A percentile compares a stretch with the other conserved stretches of the same genome.
These are phyloP conservation scores for Musa itinerans DNA, from an alignment of 176 grass and related monocot genomes.

Conservation along the genomic window DNA sequence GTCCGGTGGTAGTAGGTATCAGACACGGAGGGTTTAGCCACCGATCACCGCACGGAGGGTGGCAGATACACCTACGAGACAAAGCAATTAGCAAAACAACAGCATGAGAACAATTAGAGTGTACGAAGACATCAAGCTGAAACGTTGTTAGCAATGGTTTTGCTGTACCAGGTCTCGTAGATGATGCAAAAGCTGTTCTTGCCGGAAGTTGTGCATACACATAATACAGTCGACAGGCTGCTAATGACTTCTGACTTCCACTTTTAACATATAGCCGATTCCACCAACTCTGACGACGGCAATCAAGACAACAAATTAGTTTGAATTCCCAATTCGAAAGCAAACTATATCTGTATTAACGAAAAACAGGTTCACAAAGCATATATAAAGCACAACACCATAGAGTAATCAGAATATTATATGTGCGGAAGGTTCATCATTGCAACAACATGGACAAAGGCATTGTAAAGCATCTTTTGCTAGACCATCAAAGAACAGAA, in stretches of 20 bases:
- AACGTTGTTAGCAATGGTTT: not conserved
- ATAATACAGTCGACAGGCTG: not conserved
- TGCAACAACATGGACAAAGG: no score
- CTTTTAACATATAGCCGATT: not conserved
- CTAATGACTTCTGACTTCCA: slow-evolving; percentile 8
- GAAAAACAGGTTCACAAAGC: no score
- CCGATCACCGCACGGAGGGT: not conserved
- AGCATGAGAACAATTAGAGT: not conserved
- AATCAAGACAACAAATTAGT: not conserved
- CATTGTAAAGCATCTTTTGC: no score
- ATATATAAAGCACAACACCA: no score
- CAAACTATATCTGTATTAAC: no score
- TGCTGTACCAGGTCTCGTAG: not conserved
- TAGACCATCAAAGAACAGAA: no score
- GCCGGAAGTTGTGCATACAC: not conserved
- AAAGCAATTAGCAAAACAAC: not conserved
- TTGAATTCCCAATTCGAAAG: not conserved
- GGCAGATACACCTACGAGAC: not conserved
- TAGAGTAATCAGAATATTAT: no score
- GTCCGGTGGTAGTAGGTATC: not conserved
- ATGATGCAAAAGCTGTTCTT: not conserved
- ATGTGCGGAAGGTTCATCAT: no score
- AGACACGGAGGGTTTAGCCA: not conserved
- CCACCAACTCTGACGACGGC: not conserved
- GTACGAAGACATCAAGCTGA: not conserved